Base-by-base conservation (phyloP, 2,329 filamentous ascomycete genomes). In the Seiridium unicorne region DNA sequence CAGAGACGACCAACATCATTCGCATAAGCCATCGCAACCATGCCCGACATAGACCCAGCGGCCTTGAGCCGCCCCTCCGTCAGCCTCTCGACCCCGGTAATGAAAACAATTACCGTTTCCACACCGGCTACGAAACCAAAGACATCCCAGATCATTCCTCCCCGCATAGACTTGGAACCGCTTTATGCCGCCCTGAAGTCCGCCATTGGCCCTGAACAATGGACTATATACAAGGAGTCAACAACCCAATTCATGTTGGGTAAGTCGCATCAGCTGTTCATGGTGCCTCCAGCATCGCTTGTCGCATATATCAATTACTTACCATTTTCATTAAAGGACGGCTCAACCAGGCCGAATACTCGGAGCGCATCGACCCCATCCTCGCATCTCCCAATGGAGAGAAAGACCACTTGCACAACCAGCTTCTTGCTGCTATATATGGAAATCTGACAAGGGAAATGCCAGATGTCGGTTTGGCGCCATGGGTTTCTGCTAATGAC, bases 11-110 rank as follows among this genome's bases (percentile, higher is more conserved):
- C 60, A 38, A 13, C 56, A 49, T 44, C 60, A 35, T 32, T 44
- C 36, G 32, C 58, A 56, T 49, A 47, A 42, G 40, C 61, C 69
- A 55, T 63, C 69, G 49, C 49, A 53, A 71, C 64, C 65, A 89
- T 89, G 86, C 86, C 86, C 69, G 87, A 89, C 77, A 89, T 89
- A 77, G 87, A 89, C 79, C 87, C 87, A 70, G 85, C 87, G 78
- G 86, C 87, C 65, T 75, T 89, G 69, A 88, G 85, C 79, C 84
- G 86, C 69, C 83, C 85, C 63, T 76, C 84, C 53, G 73, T 82
- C 72, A 81, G 76, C 73, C 79, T 87, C 59, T 79, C 84, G 51
- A 88, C 86, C 4, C 85, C 87, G 61, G 78, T 85, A 46, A 74
- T 89, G 49, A 88, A 88, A 70, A 78, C 84, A 55, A 80, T 88